Evolutionary conservation across 768 basidiomycete genomes (phyloP).

Genomic region (Mycena galericulata): DNA sequence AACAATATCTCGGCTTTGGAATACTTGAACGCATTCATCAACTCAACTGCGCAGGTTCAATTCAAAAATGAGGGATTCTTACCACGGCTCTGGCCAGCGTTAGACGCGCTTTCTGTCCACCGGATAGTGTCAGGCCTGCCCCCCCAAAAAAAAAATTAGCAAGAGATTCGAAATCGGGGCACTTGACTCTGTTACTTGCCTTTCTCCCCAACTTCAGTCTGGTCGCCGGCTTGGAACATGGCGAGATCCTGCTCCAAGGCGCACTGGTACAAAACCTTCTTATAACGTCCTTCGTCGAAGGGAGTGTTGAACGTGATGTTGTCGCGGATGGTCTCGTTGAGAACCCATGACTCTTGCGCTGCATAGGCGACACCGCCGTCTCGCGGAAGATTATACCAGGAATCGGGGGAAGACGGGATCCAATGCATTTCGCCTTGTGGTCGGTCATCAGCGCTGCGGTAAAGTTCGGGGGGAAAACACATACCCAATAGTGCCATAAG

Average conservation of each 20-base stretch:
- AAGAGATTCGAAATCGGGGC: too few species aligned
- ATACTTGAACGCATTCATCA: conserved; percentile 43
- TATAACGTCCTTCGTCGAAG: conserved; percentile 80
- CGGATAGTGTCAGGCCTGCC: conserved; percentile 36
- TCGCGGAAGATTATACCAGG: conserved; percentile 19
- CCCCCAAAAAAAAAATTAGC: background rate
- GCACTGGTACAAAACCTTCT: conserved; percentile 80
- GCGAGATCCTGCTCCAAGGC: conserved; percentile 79
- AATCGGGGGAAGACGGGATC: background rate
- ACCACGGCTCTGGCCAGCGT: conserved; percentile 58
- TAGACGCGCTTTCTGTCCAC: conserved; percentile 59
- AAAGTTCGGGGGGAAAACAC: conserved; percentile 46
- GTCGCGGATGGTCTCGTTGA: background rate
- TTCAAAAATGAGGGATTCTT: too few species aligned
- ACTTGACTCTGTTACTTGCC: too few species aligned
- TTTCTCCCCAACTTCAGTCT: conserved; percentile 79
- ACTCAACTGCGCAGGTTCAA: background rate
- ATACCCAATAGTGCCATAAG: conserved; percentile 70
- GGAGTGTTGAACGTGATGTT: too few species aligned
- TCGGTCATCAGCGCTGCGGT: conserved; percentile 43
- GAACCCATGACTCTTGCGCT: conserved; percentile 10
- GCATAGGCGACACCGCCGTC: conserved; percentile 12
- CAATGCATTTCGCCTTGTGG: background rate
- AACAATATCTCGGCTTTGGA: conserved; percentile 69
- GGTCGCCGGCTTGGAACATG: conserved; percentile 74